Conservation (phyloP, 805 yeast genomes). For the Candida pini region DNA sequence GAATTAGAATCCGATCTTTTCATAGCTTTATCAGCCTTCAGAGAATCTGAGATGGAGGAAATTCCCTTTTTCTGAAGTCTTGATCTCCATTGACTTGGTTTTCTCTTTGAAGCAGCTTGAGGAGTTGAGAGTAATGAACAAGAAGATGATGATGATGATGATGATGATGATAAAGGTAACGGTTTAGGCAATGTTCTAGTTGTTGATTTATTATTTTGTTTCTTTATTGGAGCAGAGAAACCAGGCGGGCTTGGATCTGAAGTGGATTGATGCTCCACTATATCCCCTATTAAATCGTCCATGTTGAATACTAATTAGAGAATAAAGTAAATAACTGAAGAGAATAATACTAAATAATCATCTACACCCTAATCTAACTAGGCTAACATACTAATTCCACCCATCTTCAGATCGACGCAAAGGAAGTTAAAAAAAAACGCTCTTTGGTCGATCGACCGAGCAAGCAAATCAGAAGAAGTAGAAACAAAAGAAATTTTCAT, state of each 20-base stretch:
- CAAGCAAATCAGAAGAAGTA: no score
- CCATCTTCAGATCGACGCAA: no score
- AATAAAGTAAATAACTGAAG: background rate
- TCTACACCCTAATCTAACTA: no score
- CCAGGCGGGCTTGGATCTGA: conserved; percentile 27
- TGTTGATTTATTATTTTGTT: background rate
- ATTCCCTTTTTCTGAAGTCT: conserved; percentile 33
- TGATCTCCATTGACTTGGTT: conserved; percentile 47
- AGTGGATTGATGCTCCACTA: conserved; percentile 53
- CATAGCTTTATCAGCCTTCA: conserved; percentile 5
- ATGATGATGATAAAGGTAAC: background rate
- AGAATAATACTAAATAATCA: background rate
- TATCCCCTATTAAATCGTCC: conserved; percentile 71
- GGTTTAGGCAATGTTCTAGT: conserved; percentile 1
- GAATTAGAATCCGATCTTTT: conserved; percentile 1
- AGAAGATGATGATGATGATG: background rate
- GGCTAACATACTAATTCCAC: no score
- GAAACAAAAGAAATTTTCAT: no score
- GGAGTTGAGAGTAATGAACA: background rate
- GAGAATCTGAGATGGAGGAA: conserved; percentile 21
- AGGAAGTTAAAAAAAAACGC: background rate
- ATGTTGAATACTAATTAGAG: no score
- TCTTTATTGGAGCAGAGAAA: conserved; percentile 3
- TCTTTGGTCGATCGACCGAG: no score
- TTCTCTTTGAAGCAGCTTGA: conserved; percentile 28